These are phyloP conservation scores for Spinellus fusiger DNA, from an alignment of 192 early-diverging fungal species.

Conservation along the genomic window DNA sequence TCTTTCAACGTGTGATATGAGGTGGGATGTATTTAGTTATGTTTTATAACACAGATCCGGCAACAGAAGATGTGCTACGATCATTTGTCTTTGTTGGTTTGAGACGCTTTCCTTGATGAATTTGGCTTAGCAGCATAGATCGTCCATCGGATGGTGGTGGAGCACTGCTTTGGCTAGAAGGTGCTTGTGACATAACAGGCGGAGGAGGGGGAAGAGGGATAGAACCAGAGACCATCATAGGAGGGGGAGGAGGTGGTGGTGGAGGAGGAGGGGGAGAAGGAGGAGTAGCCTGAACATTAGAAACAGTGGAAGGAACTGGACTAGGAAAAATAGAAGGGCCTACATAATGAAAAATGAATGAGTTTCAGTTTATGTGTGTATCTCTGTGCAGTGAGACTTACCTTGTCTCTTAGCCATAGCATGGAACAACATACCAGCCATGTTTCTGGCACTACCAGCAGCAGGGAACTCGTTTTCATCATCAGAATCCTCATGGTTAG, in stretches of 20 bases:
- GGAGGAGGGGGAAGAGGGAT: conserved; percentile 7
- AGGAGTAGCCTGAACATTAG: conserved; percentile 6
- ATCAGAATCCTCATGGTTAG: conserved; percentile 27
- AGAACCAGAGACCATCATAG: conserved; percentile 1
- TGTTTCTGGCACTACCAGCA: conserved; percentile 27
- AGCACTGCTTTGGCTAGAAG: background rate
- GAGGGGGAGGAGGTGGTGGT: conserved; percentile 2
- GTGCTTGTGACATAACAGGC: conserved; percentile 3
- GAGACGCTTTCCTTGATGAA: conserved; percentile 57
- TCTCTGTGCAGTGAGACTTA: background rate
- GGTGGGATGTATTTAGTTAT: background rate
- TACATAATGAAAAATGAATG: background rate
- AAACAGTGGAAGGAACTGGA: conserved; percentile 3
- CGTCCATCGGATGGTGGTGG: conserved; percentile 30
- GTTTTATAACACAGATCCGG: conserved; percentile 41
- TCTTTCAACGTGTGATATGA: too few relatives aligned
- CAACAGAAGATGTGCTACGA: conserved; percentile 40
- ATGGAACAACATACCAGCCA: conserved; percentile 25
- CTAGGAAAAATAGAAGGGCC: conserved; percentile 13
- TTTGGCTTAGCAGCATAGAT: conserved; percentile 63
- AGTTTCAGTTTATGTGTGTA: background rate
- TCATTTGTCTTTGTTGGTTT: conserved; percentile 63
- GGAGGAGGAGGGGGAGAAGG: conserved; percentile 1
- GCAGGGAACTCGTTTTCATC: conserved; percentile 20
- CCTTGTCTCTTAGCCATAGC: conserved; percentile 18